Evolutionary conservation across 495 filamentous ascomycete species (phyloP), one percentile per base, ranked within the genome.

Genomic region (Aspergillus heteromorphus): DNA sequence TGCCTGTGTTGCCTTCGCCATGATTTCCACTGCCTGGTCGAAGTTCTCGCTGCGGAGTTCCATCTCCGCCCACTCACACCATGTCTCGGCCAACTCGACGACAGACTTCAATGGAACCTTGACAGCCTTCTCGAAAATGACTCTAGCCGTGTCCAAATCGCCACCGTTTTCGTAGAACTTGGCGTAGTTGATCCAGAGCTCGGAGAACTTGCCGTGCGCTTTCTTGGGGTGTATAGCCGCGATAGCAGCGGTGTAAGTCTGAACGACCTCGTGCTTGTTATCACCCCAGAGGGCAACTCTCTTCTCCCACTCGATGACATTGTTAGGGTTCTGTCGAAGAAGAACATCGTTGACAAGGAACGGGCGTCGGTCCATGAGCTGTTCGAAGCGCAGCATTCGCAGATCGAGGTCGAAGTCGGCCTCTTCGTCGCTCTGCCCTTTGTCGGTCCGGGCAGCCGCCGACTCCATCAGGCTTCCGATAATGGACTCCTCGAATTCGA

Each of bases 51-150:
- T 88, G 21, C 95, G 87, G 23, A 97, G 78, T 66, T 99, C 93
- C 88, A 99, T 88, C 69, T 97, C 92, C 10, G 93, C 92, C 91
- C 91, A 97, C 73, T 96, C 91, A 58, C 92, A 92, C 95, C 95
- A 99, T 78, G 91, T 95, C 59, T 97, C 93, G 40, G 95, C 95
- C 31, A 97, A 81, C 67, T 99, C 95, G 34, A 87, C 85, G 17
- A 97, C 91, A 2, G 90, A 91, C 62, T 95, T 96, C 77, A 92
- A 97, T 5, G 91, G 92, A 0, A 97, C 95, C 63, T 96, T 97
- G 62, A 96, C 89, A 40, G 95, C 93, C 71, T 97, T 97, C 65
- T 97, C 93, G 79, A 97, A 86, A 60, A 99, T 97, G 50, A 95
- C 81, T 23, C 95, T 76, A 45, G 95, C 91, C 58, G 83, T 95